Evolutionary conservation across 1,284 basidiomycete genomes (phyloP), one percentile per base, ranked within the genome.

Genomic region (Amylostereum areolatum): DNA sequence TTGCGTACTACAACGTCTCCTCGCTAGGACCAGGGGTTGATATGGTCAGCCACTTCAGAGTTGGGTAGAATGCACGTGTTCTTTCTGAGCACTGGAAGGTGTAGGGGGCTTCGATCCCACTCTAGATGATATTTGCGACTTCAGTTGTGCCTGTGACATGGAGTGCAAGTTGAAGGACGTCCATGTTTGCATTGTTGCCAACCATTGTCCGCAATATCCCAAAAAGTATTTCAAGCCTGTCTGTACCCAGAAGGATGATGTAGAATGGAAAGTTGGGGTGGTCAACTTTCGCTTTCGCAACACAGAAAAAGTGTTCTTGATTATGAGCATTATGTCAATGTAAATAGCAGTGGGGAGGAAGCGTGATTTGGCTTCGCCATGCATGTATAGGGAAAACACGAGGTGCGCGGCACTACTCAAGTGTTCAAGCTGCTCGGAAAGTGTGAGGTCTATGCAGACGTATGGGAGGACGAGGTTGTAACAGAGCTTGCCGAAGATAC

Each of bases 221-320:
- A n/a, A n/a, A n/a, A 0, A 67, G 46, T 10, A 54, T 55, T 47
- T 51, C 46, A 3, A 71, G 61, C 0, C 63, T 51, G 48, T 73
- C 65, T 0, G 68, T 71, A 3, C 70, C 69, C 2, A 70, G 54
- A 0, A 69, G 60, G 10, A 70, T 67, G 4, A 69, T 50, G 32
- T 48, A 70, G 48, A 72, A 68, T 9, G 51, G 28, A 0, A 59
- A 60, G 25, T 61, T 47, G 0, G 64, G 69, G 39, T 62, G 45
- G 42, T 69, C 63, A 5, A 66, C 52, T 43, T 70, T 66, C 2
- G 63, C 55, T 48, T 73, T 72, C 1, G 69, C 65, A 11, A 70
- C 55, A 30, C 66, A 68, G 50, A 71, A 70, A 29, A 58, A 0
- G 58, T 58, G 46, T 71, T 70, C 53, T 72, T 72, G 49, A 73